Conservation (phyloP, 2,329 filamentous ascomycete genomes). For the Fusarium algeriense region DNA sequence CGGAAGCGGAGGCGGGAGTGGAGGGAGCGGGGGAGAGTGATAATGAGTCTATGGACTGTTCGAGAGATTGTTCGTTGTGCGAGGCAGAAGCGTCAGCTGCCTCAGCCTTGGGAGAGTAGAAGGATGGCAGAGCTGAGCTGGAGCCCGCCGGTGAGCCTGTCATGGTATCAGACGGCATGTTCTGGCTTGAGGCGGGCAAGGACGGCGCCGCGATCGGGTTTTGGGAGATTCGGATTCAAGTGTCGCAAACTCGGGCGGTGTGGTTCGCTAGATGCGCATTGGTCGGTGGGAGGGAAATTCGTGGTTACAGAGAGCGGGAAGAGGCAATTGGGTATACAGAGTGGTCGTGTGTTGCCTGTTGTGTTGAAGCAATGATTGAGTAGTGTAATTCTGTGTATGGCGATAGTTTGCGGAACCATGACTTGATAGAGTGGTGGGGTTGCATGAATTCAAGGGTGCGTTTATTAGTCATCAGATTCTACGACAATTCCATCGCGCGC, state of each 20-base stretch:
- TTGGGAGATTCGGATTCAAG: conserved; percentile 31
- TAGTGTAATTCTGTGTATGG: conserved; percentile 36
- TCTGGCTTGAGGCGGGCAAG: conserved; percentile 39
- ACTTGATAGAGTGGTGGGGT: conserved; percentile 44
- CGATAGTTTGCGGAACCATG: conserved; percentile 46
- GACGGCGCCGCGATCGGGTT: conserved; percentile 42
- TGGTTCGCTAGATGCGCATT: conserved; percentile 36
- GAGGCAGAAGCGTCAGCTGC: conserved; percentile 42
- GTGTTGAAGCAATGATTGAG: conserved; percentile 29
- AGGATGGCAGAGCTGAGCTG: conserved; percentile 58
- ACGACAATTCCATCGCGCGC: conserved; percentile 35
- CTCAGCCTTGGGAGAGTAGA: conserved; percentile 59
- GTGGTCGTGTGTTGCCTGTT: conserved; percentile 10
- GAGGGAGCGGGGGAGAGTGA: conserved; percentile 50
- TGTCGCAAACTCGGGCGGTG: conserved; percentile 28
- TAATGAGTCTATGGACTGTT: conserved; percentile 52
- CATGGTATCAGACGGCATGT: conserved; percentile 48
- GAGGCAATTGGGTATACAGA: conserved; percentile 1
- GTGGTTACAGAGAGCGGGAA: background rate
- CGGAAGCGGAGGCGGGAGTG: conserved; percentile 29
- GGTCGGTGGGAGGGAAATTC: background rate
- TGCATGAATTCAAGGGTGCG: conserved; percentile 23
- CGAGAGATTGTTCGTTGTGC: conserved; percentile 34
- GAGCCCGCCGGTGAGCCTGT: conserved; percentile 48
- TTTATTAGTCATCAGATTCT: conserved; percentile 41